phyloP scores from a whole-genome alignment of 2,329 filamentous ascomycete species.

The Zasmidium angulare region DNA sequence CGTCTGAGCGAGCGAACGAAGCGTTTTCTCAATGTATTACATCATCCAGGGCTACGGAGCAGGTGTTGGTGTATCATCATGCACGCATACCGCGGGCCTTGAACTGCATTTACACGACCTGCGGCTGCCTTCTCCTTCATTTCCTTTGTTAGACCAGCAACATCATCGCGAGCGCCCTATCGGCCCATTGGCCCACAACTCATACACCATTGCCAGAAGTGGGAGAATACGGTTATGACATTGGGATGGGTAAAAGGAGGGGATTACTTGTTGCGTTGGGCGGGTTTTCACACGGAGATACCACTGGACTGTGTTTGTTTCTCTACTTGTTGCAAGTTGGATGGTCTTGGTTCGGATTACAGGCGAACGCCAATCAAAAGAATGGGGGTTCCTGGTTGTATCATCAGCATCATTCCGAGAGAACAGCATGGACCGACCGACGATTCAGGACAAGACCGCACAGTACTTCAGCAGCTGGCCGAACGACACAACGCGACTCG shows the following conservation, averaged over 20 bases:
- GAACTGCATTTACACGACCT: constrained; percentile 8
- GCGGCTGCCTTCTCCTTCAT: background rate
- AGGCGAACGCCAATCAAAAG: background rate
- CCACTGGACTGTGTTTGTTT: background rate
- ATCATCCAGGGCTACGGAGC: background rate
- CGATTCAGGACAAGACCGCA: background rate
- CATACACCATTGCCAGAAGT: background rate
- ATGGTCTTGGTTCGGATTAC: background rate
- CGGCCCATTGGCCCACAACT: background rate
- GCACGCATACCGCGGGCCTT: constrained; percentile 5
- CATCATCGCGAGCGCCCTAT: constrained; percentile 1
- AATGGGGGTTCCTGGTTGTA: background rate
- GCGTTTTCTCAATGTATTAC: constrained; percentile 1
- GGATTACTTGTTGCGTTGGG: background rate
- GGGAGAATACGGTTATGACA: background rate
- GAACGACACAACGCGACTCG: background rate
- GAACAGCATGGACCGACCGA: background rate
- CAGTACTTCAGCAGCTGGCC: background rate
- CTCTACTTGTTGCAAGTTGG: background rate
- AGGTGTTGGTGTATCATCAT: background rate
- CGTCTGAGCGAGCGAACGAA: constrained; percentile 8
- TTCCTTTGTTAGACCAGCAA: constrained; percentile 12
- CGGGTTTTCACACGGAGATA: background rate
- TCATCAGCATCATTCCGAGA: background rate
- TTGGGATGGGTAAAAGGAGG: background rate